Evolutionary conservation across 164 flowering plant species (phyloP), one percentile per base, ranked within the genome.

Genomic region (Tetracentron sinense): DNA sequence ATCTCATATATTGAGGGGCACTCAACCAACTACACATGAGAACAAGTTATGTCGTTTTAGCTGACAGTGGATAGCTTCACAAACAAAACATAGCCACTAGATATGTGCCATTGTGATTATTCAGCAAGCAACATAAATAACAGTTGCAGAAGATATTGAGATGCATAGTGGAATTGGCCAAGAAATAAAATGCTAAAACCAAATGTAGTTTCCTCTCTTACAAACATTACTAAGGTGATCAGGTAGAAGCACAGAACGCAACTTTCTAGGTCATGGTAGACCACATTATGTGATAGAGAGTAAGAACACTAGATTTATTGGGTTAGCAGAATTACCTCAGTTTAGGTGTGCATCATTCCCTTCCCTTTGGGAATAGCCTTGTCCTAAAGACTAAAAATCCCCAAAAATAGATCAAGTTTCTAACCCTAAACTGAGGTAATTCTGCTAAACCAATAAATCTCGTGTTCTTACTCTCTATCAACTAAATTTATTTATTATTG

Each of bases 1-100:
- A 93, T 88, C 77, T 90, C 98, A 72, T 93, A 90, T 53, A 90
- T 78, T 58, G 98, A 93, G 35, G 98, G 98, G 68, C 98, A 88
- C 72, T 90, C 97, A 44, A 93, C 83, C 76, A 93, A 63, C 98
- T 93, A 49, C 16, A 63, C 44, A 72, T 54, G 19, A 12, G 23
- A 61, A 56, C 56, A 74, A 8, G 15, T 19, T 6, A n/a, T n/a
- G n/a, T n/a, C n/a, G 29, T 51, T 16, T 22, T 53, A 31, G 27
- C 17, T 52, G 31, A 8, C 44, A 47, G 47, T 21, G 14, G 0
- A 61, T 46, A 28, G 2, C 1, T 30, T 29, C 42, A 11, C 35
- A 25, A 26, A 48, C n/a, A 33, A 21, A 4, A 10, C 21, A 26
- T 7, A 26, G 42, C 51, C 27, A 14, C 1, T 33, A 33, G 8